A percentile compares a stretch with the other conserved stretches of the same genome.
These are phyloP conservation scores for Trichoderma sp. DNA, from an alignment of 2,329 filamentous ascomycete species.

Conservation along the genomic window DNA sequence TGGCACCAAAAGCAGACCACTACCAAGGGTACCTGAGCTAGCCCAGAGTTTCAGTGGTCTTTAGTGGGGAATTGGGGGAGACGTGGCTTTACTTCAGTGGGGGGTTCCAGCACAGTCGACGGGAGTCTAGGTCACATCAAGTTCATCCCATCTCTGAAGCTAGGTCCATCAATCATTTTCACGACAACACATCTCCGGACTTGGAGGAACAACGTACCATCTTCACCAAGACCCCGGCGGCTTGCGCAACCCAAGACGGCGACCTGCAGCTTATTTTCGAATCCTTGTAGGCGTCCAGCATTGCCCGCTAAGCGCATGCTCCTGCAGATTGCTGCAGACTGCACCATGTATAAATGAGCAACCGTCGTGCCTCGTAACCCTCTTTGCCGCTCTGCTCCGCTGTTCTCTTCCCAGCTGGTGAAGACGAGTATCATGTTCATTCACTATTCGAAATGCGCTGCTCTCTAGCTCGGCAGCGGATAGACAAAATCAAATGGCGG, in stretches of 20 bases:
- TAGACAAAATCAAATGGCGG: conserved; percentile 7
- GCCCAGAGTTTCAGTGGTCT: neutral
- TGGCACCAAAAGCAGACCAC: neutral
- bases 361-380: neutral
- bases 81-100: neutral
- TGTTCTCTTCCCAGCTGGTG: neutral
- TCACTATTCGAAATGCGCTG: neutral
- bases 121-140: neutral
- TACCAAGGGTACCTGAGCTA: neutral
- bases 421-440: neutral
- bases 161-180: neutral
- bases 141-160: too few species aligned
- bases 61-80: neutral
- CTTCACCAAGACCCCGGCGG: neutral
- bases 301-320: neutral
- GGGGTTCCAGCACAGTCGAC: neutral
- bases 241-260: neutral
- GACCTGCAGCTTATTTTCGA: neutral
- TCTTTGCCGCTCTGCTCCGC: neutral
- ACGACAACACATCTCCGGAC: neutral
- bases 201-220: neutral
- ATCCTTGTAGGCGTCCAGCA: neutral
- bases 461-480: neutral
- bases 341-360: conserved; percentile 13
- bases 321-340: neutral